These are phyloP conservation scores for Pseudogymnoascus destructans DNA, from an alignment of 2,329 filamentous ascomycete genomes.

Conservation along the genomic window DNA sequence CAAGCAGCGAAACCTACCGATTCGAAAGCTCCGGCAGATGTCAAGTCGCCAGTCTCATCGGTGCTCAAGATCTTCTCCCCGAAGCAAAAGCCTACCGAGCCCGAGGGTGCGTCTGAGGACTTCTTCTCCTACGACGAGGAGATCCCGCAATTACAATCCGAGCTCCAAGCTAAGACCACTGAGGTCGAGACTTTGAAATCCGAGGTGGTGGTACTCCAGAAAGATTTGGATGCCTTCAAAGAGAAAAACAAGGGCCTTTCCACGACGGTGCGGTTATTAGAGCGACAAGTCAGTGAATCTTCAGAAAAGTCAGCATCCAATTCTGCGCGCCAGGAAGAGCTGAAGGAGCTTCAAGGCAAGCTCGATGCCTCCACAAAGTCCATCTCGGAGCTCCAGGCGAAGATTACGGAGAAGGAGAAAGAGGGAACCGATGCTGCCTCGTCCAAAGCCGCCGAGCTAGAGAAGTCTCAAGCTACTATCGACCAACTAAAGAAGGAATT, in stretches of 20 bases:
- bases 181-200: constrained; percentile 58
- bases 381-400: constrained; percentile 7
- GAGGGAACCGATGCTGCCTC: constrained; percentile 10
- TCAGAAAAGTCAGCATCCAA: constrained; percentile 37
- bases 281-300: constrained; percentile 32
- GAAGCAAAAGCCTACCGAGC: constrained; percentile 30
- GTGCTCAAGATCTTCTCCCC: constrained; percentile 39
- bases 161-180: constrained; percentile 55
- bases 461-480: constrained; percentile 19
- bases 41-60: constrained; percentile 36
- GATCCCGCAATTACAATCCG: constrained; percentile 64
- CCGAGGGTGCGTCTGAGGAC: constrained; percentile 42
- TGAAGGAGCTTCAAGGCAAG: constrained; percentile 33
- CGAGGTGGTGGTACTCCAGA: constrained; percentile 54
- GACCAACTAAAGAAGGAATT: constrained; percentile 19
- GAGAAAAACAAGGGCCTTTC: constrained; percentile 53
- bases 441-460: constrained; percentile 11
- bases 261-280: constrained; percentile 31
- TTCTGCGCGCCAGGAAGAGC: constrained; percentile 29
- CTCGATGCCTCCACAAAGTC: constrained; percentile 13
- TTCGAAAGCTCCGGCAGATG: constrained; percentile 20
- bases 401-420: constrained; percentile 1
- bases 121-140: constrained; percentile 92
- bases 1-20: constrained; percentile 22
- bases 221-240: constrained; percentile 56